phyloP scores from a whole-genome alignment of 495 filamentous ascomycete genomes.

The Aspergillus bertholletiae region DNA sequence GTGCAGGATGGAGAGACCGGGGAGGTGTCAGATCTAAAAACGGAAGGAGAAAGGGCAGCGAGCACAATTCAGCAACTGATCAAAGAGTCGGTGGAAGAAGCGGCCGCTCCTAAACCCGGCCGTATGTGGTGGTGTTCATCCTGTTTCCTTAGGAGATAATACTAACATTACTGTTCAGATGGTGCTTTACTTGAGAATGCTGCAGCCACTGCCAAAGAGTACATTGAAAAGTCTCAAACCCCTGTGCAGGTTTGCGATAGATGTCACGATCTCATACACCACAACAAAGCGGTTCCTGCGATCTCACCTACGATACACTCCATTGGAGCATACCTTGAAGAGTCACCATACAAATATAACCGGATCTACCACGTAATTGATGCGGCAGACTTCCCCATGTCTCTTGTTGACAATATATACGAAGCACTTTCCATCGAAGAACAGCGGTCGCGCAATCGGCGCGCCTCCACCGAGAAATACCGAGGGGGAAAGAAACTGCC shows the following conservation, averaged over 20 bases:
- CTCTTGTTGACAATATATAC: slow-evolving; percentile 66
- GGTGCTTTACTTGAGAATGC: slow-evolving; percentile 37
- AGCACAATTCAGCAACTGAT: slow-evolving; percentile 12
- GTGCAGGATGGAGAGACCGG: slow-evolving; percentile 8
- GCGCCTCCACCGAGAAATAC: slow-evolving; percentile 62
- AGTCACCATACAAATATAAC: slow-evolving; percentile 82
- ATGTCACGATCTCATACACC: slow-evolving; percentile 77
- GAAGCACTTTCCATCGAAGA: slow-evolving; percentile 56
- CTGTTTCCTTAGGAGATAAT: not conserved
- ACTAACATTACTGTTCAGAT: slow-evolving; percentile 19
- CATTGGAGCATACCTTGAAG: slow-evolving; percentile 74
- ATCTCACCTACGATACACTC: slow-evolving; percentile 73
- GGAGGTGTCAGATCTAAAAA: slow-evolving; percentile 9
- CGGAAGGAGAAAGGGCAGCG: slow-evolving; percentile 19
- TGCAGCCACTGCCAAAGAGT: slow-evolving; percentile 19
- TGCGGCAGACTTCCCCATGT: slow-evolving; percentile 95
- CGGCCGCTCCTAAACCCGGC: slow-evolving; percentile 14
- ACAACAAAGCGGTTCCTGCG: slow-evolving; percentile 65
- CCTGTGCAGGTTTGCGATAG: slow-evolving; percentile 67
- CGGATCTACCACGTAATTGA: slow-evolving; percentile 98
- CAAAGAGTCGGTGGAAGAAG: slow-evolving; percentile 1
- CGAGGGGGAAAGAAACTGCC: slow-evolving; percentile 55
- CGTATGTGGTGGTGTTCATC: slow-evolving; percentile 18
- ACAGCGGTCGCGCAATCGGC: slow-evolving; percentile 71
- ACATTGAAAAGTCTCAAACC: slow-evolving; percentile 15